phyloP scores from a whole-genome alignment of 2,329 filamentous ascomycete genomes.

The Dryadomyces quercus-mongolicae region DNA sequence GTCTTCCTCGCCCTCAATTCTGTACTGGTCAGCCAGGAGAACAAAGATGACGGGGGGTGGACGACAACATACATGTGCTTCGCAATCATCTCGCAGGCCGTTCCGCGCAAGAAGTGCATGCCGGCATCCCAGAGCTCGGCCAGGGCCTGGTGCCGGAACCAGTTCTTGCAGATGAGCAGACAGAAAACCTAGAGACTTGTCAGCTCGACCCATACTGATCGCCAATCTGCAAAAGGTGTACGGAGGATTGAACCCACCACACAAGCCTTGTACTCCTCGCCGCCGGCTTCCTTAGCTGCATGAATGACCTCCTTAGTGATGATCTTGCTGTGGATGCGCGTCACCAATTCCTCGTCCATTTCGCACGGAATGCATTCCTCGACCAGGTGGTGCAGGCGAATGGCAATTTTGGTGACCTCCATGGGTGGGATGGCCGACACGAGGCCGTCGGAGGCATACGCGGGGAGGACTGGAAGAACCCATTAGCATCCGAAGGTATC shows the following conservation, averaged over 20 bases:
- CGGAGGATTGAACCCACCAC: constrained; percentile 43
- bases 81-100: constrained; percentile 82
- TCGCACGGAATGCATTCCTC: constrained; percentile 87
- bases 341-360: constrained; percentile 63
- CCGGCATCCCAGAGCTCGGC: constrained; percentile 88
- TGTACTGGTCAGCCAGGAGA: constrained; percentile 17
- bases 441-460: constrained; percentile 42
- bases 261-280: constrained; percentile 60
- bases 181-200: constrained; percentile 45
- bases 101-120: constrained; percentile 64
- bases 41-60: too few relatives aligned
- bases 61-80: constrained; percentile 46
- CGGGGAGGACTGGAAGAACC: constrained; percentile 47
- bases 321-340: constrained; percentile 68
- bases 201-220: background rate
- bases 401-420: constrained; percentile 79
- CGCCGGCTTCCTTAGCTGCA: constrained; percentile 73
- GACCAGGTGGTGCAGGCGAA: constrained; percentile 82
- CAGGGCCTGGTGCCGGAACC: constrained; percentile 68
- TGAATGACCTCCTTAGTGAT: constrained; percentile 70
- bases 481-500: background rate
- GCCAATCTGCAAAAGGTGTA: too few relatives aligned
- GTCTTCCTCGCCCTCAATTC: constrained; percentile 79
- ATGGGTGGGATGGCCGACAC: constrained; percentile 59
- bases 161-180: constrained; percentile 57